These are phyloP conservation scores for Sphaerulina populicola DNA, from an alignment of 2,329 filamentous ascomycete species.

Conservation along the genomic window DNA sequence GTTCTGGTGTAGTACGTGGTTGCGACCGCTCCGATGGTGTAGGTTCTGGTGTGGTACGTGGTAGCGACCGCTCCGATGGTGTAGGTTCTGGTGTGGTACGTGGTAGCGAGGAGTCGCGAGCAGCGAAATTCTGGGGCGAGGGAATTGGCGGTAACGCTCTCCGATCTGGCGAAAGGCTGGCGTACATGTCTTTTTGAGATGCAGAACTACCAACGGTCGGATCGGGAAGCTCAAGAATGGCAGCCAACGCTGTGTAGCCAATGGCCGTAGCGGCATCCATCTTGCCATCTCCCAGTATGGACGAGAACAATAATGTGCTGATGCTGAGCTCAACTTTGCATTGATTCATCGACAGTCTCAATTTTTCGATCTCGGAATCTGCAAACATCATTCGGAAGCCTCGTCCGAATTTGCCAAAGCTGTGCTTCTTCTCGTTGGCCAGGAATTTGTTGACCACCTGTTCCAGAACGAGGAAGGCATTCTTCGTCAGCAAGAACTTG, in stretches of 20 bases:
- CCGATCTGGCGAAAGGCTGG: constrained; percentile 9
- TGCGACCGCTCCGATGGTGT: neutral
- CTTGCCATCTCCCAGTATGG: constrained; percentile 51
- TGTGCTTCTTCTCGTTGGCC: constrained; percentile 54
- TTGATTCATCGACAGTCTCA: constrained; percentile 49
- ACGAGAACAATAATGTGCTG: constrained; percentile 45
- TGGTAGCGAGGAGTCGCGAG: constrained; percentile 4
- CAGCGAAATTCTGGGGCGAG: neutral
- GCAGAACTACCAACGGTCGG: constrained; percentile 6
- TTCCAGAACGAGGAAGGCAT: constrained; percentile 56
- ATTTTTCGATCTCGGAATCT: constrained; percentile 54
- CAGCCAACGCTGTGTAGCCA: constrained; percentile 58
- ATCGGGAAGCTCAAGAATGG: constrained; percentile 47
- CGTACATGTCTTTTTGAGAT: constrained; percentile 2
- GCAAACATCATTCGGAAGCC: constrained; percentile 57
- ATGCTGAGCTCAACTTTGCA: constrained; percentile 56
- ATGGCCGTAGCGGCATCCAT: constrained; percentile 55
- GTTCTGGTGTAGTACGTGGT: neutral
- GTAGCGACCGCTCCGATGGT: neutral
- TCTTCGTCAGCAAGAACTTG: constrained; percentile 53
- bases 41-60: neutral
- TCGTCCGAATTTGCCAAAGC: constrained; percentile 52
- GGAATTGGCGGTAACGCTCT: constrained; percentile 8
- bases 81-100: neutral
- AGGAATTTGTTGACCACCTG: constrained; percentile 55